Evolutionary conservation across 805 yeast genomes (phyloP).

Genomic region (Teunomyces pallodes): DNA sequence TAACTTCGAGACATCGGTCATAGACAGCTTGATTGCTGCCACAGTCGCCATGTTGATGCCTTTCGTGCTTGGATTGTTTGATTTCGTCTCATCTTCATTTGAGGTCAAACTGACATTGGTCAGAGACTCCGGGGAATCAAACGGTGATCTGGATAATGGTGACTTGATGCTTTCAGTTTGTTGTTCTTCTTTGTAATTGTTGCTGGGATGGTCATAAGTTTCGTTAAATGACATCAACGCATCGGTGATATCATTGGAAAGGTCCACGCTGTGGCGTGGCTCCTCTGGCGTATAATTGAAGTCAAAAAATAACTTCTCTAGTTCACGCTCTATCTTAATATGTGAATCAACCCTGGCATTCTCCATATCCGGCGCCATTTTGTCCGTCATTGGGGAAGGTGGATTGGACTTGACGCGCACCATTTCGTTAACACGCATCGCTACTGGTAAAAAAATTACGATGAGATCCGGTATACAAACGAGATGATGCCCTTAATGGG

Average conservation of each 20-base stretch:
- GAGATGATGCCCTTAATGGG: neutral
- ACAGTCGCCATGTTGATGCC: constrained; percentile 9
- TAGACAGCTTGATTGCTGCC: constrained; percentile 12
- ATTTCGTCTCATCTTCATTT: constrained; percentile 8
- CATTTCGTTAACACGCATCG: neutral
- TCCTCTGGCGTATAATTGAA: constrained; percentile 1
- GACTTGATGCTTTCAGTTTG: constrained; percentile 1
- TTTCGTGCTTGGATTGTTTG: constrained; percentile 4
- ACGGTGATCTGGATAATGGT: constrained; percentile 12
- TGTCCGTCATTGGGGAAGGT: neutral
- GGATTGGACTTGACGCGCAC: neutral
- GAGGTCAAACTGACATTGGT: constrained; percentile 10
- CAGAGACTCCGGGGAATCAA: constrained; percentile 12
- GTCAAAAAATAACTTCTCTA: constrained; percentile 8
- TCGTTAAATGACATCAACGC: constrained; percentile 15
- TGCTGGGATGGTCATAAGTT: constrained; percentile 4
- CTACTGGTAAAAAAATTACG: neutral
- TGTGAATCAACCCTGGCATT: neutral
- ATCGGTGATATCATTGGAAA: constrained; percentile 14
- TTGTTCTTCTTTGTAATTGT: neutral
- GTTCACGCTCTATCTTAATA: neutral
- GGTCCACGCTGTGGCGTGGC: constrained; percentile 1
- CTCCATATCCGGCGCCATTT: neutral
- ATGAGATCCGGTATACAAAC: neutral
- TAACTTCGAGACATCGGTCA: constrained; percentile 19